Percentiles rank a stretch among this genome's conserved stretches.
These are phyloP conservation scores for Malbranchea zuffiana DNA, from an alignment of 2,329 filamentous ascomycete species.

Conservation along the genomic window DNA sequence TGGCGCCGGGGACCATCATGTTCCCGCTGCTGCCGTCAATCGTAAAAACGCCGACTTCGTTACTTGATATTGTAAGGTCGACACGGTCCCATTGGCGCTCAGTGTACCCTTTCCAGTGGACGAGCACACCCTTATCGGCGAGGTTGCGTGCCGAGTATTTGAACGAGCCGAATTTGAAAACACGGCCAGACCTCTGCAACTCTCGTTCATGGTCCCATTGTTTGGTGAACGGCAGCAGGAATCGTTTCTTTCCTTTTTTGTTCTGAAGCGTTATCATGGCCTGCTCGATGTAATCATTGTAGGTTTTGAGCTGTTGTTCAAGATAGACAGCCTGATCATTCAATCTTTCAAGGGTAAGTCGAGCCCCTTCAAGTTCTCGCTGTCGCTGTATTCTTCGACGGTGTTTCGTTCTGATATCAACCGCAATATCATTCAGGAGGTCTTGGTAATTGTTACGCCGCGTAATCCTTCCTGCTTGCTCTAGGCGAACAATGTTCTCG, in stretches of 20 bases:
- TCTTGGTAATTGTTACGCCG: slow-evolving; percentile 89
- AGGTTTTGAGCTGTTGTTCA: slow-evolving; percentile 89
- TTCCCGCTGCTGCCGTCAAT: slow-evolving; percentile 83
- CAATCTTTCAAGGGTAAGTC: slow-evolving; percentile 37
- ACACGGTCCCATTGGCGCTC: slow-evolving; percentile 82
- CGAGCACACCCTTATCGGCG: slow-evolving; percentile 84
- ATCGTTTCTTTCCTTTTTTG: slow-evolving; percentile 90
- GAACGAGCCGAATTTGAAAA: slow-evolving; percentile 95
- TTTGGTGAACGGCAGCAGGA: slow-evolving; percentile 91
- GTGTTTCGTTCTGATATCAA: slow-evolving; percentile 96
- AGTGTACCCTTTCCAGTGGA: slow-evolving; percentile 75
- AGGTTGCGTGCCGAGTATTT: slow-evolving; percentile 89
- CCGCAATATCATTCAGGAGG: slow-evolving; percentile 89
- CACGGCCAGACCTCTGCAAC: slow-evolving; percentile 79
- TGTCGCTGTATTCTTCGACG: slow-evolving; percentile 82
- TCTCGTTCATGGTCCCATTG: slow-evolving; percentile 98
- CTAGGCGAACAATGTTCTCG: slow-evolving; percentile 84
- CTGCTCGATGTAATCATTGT: slow-evolving; percentile 98
- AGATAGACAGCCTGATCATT: slow-evolving; percentile 69
- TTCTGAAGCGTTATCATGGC: slow-evolving; percentile 95
- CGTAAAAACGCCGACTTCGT: slow-evolving; percentile 87
- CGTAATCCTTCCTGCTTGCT: slow-evolving; percentile 76
- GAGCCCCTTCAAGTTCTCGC: slow-evolving; percentile 63
- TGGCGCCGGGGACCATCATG: slow-evolving; percentile 92
- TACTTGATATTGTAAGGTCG: slow-evolving; percentile 86